Evolutionary conservation across 2,329 filamentous ascomycete genomes (phyloP), one percentile per base, ranked within the genome.

Genomic region (Dactylellina leptospora): DNA sequence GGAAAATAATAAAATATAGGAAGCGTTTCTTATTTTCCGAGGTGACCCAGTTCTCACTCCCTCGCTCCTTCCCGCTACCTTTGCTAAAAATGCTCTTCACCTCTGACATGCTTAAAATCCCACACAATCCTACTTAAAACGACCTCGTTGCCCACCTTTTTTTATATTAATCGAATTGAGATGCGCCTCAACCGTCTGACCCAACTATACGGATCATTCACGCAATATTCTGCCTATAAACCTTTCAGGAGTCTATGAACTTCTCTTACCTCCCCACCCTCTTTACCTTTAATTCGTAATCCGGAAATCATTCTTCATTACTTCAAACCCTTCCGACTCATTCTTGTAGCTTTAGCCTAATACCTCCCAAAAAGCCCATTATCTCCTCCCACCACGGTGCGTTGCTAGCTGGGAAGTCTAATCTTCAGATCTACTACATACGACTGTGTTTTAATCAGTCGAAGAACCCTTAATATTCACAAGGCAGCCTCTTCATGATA

Each of bases 161-260:
- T n/a, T n/a, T 72, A 72, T 72, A 72, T 72, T 72, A 72, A 64
- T 72, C 68, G 68, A 64, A 72, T 72, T 64, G 68, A 72, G 68
- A 72, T 59, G 53, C 53, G 68, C 68, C 68, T 63, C 60, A 72
- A 63, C 64, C 68, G 54, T 64, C 68, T 64, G 59, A 72, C 53
- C 56, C 68, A 72, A 64, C 68, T 64, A 53, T 64, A 59, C 51
- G 68, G 59, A 59, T 64, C 59, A 63, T 58, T 64, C 54, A 40
- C 53, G 38, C 54, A 48, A 60, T 64, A 42, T 47, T 45, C 63
- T 61, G 47, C 53, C 27, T 56, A 61, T 61, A 58, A 3, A 16
- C 11, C 36, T 56, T 9, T 42, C 38, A 27, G 44, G 44, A 45
- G 40, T 20, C 36, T 55, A 38, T 66, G 53, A 68, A 47, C 59